Base-by-base conservation (phyloP, 2,329 filamentous ascomycete genomes). In the Penicillium psychrosexuale region DNA sequence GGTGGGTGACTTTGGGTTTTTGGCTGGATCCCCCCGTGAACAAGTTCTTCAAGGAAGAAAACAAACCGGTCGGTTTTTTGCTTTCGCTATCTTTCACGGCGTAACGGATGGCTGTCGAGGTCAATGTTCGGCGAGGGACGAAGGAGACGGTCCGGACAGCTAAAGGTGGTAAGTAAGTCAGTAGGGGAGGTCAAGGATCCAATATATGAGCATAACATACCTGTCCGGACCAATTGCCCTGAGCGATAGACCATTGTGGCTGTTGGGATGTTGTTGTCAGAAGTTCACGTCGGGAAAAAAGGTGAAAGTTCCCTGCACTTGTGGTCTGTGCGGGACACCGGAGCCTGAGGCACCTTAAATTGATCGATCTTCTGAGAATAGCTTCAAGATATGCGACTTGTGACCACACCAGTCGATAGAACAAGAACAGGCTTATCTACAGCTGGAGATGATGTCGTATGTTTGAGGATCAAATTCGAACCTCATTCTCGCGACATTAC, bases 241-340 rank as follows among this genome's bases (percentile, higher is more conserved):
- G 70, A 73, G 19, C 67, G 68, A 62, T 70, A 65, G 43, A 72
- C 55, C 64, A 75, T 71, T 66, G 72, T 69, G 64, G 72, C 72
- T 72, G 73, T 74, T 56, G 52, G 19, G 47, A 46, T 56, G 61
- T 58, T 53, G 53, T 59, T 61, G 60, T 52, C 55, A 55, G 56
- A 53, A 56, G 55, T 55, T 47, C 42, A 36, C 40, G 55, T 46
- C 57, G 58, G 52, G 63, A 69, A 71, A 71, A 71, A 71, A 70
- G 66, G 66, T 61, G 48, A 57, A 58, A 59, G 61, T 60, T 55
- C 47, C 47, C 49, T 66, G 66, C 69, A 55, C 33, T 44, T 31
- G 13, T 58, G 68, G 69, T 59, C 8, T 51, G 3, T 56, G 15
- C n/a, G 31, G 57, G 1, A 24, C 15, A 28, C 67, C 63, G 61